Evolutionary conservation across 176 grass and related monocot genomes (phyloP), one percentile per base, ranked within the genome.

Genomic region (Eleusine coracana): DNA sequence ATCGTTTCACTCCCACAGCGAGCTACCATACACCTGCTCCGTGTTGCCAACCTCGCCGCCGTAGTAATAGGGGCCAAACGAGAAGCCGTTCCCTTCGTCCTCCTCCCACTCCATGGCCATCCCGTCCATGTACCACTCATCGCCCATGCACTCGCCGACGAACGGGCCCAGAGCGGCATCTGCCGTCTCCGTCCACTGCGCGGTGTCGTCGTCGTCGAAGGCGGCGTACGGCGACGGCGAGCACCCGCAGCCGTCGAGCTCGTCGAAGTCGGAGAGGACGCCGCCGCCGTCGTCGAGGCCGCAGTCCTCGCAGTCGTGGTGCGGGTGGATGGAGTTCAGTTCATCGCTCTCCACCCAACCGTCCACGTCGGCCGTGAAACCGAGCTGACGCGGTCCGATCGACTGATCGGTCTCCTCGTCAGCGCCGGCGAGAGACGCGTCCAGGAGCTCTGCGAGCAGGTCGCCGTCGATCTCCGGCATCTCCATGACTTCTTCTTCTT

Each of bases 251-350:
- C 59, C 63, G 3, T 84, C 65, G 12, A 92, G 70, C 2, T 87
- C 73, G 10, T 87, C 73, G 14, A 94, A 75, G 71, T 84, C 84
- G 10, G 56, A 78, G 5, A 90, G 62, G 37, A 94, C 74, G 73
- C 79, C 75, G 73, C 79, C 75, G 68, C 81, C 83, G 60, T 80
- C 78, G n/a, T 92, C 92, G 76, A 94, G 83, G 17, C 73, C 84
- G 36, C 94, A 94, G 71, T 97, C 94, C 73, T 94, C 87, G 73
- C 92, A 94, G 36, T 83, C 83, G 40, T 90, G 76, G 78, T 71
- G 81, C 40, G 76, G 14, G 61, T 91, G 85, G 70, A 92, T 84
- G 2, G 23, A 55, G 50, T 52, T 38, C 78, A 58, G 39, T 5
- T 55, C 73, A 3, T 80, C 25, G 68, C 44, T 18, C 41, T n/a